Evolutionary conservation across 2,329 filamentous ascomycete species (phyloP), one percentile per base, ranked within the genome.

Genomic region (Cladosporium velox): DNA sequence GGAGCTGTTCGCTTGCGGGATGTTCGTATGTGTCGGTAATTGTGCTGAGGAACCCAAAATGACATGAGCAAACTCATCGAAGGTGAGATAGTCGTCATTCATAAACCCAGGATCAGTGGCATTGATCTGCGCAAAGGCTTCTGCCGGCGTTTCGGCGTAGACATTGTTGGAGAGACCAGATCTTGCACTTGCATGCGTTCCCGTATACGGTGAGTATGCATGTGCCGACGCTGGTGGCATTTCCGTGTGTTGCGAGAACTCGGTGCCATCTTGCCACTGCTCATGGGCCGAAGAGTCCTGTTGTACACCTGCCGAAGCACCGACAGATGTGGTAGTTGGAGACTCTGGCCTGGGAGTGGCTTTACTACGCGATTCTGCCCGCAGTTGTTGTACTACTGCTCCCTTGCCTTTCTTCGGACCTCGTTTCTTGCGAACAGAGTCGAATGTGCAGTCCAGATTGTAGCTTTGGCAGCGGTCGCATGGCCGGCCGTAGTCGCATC

Each of bases 11-110:
- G 55, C 15, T 28, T 55, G 59, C 3, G 64, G 26, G 15, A 51
- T 47, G 30, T n/a, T 35, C 10, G 15, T 26, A 11, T 54, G 41
- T 26, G 58, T n/a, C n/a, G 51, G 44, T 5, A 41, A 24, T 54
- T 30, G 60, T n/a, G 44, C 30, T 24, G 60, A 54, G 21, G 55
- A 65, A 12, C 34, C 55, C 32, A 69, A 59, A 4, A 69, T 58
- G 35, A 59, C 68, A 32, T 68, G 59, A n/a, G 67, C 65, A 32
- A 70, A 69, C 18, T 69, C 67, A 28, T 67, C 65, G 41, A 69
- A 70, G 1, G 68, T 69, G 18, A 69, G 65, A 28, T 67, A 70
- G 32, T 59, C 64, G 30, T 59, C 60, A 18, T 68, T 57, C 24
- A 55, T 24, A 2, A 54, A 10, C 2, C n/a, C 32, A 26, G 18